Base-by-base conservation (phyloP, 2,329 filamentous ascomycete species). In the Xylaria sp. region DNA sequence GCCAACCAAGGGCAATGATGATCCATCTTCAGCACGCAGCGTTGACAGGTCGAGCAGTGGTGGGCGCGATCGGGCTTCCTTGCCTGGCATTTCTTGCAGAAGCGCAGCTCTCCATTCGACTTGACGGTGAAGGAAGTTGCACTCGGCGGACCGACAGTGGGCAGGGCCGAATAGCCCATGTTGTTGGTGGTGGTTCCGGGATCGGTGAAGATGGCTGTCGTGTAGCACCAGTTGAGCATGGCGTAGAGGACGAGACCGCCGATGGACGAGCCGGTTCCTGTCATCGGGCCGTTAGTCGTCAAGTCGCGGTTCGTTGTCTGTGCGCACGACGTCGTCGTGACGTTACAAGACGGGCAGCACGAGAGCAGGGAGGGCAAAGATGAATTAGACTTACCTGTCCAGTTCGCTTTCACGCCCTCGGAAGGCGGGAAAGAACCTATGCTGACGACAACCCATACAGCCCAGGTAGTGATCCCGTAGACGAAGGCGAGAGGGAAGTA, bases 1-100 rank as follows among this genome's bases (percentile, higher is more conserved):
- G 96, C 95, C 59, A 99, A 87, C 96, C 96, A 99, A 18, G 96
- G 96, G 79, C 96, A 99, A 83, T 99, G 96, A 80, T 99, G 96
- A 79, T 99, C 96, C 96, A 99, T 99, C 85, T 99, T 99, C 80
- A 99, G 86, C 29, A 99, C 94, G 80, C 96, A 99, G 77, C 92
- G 91, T 74, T 91, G 90, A 82, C 96, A 99, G 3, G 94, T 97
- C 12, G 93, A 97, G 86, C 96, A 99, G 84, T 99, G 96, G 81
- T 99, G 96, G 37, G 95, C 90, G 69, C 96, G 93, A 82, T 99
- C 96, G 50, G 96, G 96, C 83, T 99, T 99, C 71, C 92, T 89
- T 61, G 91, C 91, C 82, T 97, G 93, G 81, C 96, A 99, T 83
- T 99, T 99, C 83, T 98, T 98, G 86, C 96, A 99, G 84, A 92